Conservation (phyloP, 805 yeast species). For the Ogataea philodendri region DNA sequence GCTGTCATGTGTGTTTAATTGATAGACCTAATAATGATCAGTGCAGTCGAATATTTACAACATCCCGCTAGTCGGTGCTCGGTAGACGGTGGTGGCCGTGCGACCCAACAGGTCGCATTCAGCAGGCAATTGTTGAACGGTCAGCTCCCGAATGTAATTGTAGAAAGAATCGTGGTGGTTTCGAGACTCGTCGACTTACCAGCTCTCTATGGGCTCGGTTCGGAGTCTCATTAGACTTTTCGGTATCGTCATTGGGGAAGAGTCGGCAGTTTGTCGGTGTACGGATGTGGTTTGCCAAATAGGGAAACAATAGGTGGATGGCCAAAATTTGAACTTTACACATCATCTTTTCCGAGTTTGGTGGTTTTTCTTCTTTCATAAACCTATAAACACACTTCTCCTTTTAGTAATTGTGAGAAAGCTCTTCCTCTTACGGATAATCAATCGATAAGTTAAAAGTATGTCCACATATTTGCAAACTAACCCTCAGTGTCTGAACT, state of each 20-base stretch:
- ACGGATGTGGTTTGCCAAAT: conserved; percentile 7
- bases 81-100: too few species aligned
- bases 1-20: conserved; percentile 8
- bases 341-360: conserved; percentile 22
- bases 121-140: too few species aligned
- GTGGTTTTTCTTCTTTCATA: conserved; percentile 19
- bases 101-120: too few species aligned
- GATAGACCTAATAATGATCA: conserved; percentile 14
- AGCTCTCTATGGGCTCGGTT: too few species aligned
- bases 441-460: conserved; percentile 19
- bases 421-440: conserved; percentile 17
- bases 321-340: conserved; percentile 19
- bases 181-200: too few species aligned
- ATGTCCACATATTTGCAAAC: conserved; percentile 9
- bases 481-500: conserved; percentile 26
- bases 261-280: conserved; percentile 4
- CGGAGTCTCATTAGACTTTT: too few species aligned
- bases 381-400: conserved; percentile 17
- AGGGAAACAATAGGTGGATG: conserved; percentile 10
- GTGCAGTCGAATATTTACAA: conserved; percentile 1
- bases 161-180: too few species aligned
- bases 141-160: too few species aligned
- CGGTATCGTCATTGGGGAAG: too few species aligned
- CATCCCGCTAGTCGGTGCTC: too few species aligned
- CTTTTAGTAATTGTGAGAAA: conserved; percentile 18